Evolutionary conservation across 176 grass and related monocot species (phyloP), one percentile per base, ranked within the genome.

Genomic region (Musa acuminata): DNA sequence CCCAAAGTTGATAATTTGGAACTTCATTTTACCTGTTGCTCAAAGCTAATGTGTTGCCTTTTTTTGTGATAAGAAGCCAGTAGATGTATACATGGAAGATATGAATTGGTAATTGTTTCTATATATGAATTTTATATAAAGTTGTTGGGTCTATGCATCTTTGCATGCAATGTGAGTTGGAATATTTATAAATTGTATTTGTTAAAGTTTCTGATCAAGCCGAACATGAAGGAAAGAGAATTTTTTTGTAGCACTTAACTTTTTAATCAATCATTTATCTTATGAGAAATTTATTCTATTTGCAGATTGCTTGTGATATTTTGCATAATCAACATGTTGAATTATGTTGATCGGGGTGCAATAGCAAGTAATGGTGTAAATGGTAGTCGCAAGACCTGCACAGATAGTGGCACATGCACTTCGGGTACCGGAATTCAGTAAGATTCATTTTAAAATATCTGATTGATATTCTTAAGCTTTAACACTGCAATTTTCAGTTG

Each of bases 361-460:
- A 99, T 99, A 89, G 96, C 96, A 74, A 99, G 95, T 82, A 99
- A 99, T 77, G 95, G 95, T 82, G 90, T 99, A 51, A 99, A 99
- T 84, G 95, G 95, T 68, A 94, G 82, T 67, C 80, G 80, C 68
- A 85, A 53, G 68, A 89, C 49, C 70, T 99, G 95, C 75, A 84
- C 62, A 14, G 16, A 86, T 19, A 82, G 82, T 77, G 86, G 95
- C 48, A 87, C 76, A 63, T 99, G 95, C 70, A 86, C 82, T 54
- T 76, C 88, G 63, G 95, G 88, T n/a, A 89, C 90, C 79, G 95
- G 95, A 82, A 99, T 99, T 84, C 95, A 99, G 95, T 99, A 85
- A 91, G 95, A 83, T 78, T 0, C 65, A 78, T 73, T 2, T 26
- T 12, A 85, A 78, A 53, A 55, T 11, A 49, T 43, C 3, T 43